Conservation (phyloP, 768 basidiomycete species). For the Kwoniella shandongensis region DNA sequence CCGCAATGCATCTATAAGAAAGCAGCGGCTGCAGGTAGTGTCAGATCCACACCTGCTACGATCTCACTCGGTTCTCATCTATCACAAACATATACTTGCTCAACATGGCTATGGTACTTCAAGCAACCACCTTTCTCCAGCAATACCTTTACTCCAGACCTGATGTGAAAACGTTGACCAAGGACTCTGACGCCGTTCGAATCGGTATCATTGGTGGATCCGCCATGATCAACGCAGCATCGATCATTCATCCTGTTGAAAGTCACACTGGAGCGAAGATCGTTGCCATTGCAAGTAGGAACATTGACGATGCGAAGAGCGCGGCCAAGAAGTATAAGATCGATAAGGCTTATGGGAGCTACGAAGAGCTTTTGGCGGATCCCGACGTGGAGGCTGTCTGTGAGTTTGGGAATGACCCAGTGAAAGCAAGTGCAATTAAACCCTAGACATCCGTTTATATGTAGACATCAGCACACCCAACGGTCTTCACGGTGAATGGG, state of each 20-base stretch:
- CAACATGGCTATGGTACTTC: conserved; percentile 20
- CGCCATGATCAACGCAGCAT: conserved; percentile 15
- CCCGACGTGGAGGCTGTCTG: conserved; percentile 14
- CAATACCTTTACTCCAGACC: conserved; percentile 12
- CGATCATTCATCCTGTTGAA: conserved; percentile 12
- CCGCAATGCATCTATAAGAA: too few relatives aligned
- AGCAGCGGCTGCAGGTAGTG: too few relatives aligned
- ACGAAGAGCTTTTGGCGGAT: conserved; percentile 11
- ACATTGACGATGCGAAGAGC: conserved; percentile 7
- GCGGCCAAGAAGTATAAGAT: conserved; percentile 10
- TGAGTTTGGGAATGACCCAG: conserved; percentile 1
- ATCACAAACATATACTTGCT: background rate
- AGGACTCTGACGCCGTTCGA: conserved; percentile 3
- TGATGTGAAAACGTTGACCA: conserved; percentile 8
- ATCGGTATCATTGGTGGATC: conserved; percentile 8
- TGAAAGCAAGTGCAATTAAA: too few relatives aligned
- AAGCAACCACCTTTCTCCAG: conserved; percentile 11
- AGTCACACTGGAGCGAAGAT: conserved; percentile 14
- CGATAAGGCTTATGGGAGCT: conserved; percentile 12
- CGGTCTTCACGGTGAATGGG: conserved; percentile 13
- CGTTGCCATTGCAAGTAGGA: conserved; percentile 5
- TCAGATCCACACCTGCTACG: too few relatives aligned
- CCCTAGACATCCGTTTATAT: background rate
- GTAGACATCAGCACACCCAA: conserved; percentile 8
- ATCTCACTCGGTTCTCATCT: background rate